Base-by-base conservation (phyloP, 331 rosid genomes). In the Ulmus americana region DNA sequence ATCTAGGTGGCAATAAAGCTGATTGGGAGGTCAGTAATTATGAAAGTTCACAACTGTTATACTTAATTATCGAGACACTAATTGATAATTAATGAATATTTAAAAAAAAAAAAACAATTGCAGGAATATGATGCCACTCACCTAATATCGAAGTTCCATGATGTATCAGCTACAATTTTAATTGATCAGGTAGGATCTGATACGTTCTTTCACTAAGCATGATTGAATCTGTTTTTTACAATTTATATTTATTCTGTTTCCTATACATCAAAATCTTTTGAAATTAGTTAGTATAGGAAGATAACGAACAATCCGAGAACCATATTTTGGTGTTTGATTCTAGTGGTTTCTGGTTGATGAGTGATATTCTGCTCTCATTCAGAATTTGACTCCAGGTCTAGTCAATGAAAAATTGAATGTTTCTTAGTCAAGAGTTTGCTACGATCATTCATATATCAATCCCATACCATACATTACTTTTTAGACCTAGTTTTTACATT, bases 41-140 rank as follows among this genome's bases (percentile, higher is more conserved):
- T 6, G 46, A 63, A 67, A 75, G 42, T 42, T 65, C 41, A 15
- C 58, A 50, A 22, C 48, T 53, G 55, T 16, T 2, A 42, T 40
- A 63, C 39, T 59, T 68, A 16, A 38, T 62, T 64, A 1, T 18
- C 9, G 12, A 14, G 64, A 45, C 67, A 38, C 55, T 68, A 53
- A 57, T 28, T 61, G 18, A n/a, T 45, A 35, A 79, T 51, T 58
- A 64, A 1, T 71, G 35, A 6, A 39, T 6, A 72, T 50, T 18
- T 59, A 53, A 68, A 2, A 28, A 0, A 28, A 28, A 28, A 2
- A 28, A 28, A 2, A 28, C 2, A 28, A 28, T 28, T 75, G 84
- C 87, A 92, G 97, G 96, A 86, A 28, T 88, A 88, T 54, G 97
- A 92, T 54, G 96, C 97, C 56, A 86, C 95, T 70, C 64, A 20